These are phyloP conservation scores for Ophiocordyceps camponoti-floridani DNA, from an alignment of 2,329 filamentous ascomycete species.

Conservation along the genomic window DNA sequence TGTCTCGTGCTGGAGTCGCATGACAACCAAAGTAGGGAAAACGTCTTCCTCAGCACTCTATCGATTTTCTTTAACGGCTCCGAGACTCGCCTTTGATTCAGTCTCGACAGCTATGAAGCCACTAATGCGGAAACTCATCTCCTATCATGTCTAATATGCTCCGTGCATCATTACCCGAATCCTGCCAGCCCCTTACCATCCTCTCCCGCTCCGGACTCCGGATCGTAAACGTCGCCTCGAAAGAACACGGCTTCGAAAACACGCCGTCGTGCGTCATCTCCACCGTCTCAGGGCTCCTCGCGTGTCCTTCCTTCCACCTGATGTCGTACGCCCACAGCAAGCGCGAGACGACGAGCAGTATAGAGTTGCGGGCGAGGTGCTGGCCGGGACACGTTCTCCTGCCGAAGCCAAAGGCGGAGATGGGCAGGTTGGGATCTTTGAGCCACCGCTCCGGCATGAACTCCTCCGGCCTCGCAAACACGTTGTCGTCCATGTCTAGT, in stretches of 20 bases:
- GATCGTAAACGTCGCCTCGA: neutral
- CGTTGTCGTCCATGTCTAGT: conserved; percentile 1
- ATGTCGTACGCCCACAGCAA: conserved; percentile 1
- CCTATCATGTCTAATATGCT: neutral
- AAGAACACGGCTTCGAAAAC: neutral
- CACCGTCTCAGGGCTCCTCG: neutral
- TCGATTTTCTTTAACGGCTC: too few species aligned
- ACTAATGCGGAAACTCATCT: neutral
- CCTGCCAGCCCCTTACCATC: neutral
- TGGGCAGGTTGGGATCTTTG: neutral
- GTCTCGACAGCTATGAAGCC: neutral
- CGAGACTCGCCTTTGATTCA: too few species aligned
- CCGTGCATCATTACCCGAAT: neutral
- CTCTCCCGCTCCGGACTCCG: neutral
- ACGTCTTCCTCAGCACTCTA: too few species aligned
- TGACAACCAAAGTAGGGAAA: too few species aligned
- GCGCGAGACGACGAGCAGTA: neutral
- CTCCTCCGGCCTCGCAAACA: neutral
- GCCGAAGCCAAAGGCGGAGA: conserved; percentile 1
- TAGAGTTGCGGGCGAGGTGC: neutral
- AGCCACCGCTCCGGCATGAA: conserved; percentile 2
- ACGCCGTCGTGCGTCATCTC: neutral
- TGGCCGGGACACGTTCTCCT: conserved; percentile 1
- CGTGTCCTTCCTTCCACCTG: neutral
- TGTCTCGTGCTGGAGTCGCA: too few species aligned